These are phyloP conservation scores for Phyllosticta paracitricarpa DNA, from an alignment of 2,329 filamentous ascomycete species.

Conservation along the genomic window DNA sequence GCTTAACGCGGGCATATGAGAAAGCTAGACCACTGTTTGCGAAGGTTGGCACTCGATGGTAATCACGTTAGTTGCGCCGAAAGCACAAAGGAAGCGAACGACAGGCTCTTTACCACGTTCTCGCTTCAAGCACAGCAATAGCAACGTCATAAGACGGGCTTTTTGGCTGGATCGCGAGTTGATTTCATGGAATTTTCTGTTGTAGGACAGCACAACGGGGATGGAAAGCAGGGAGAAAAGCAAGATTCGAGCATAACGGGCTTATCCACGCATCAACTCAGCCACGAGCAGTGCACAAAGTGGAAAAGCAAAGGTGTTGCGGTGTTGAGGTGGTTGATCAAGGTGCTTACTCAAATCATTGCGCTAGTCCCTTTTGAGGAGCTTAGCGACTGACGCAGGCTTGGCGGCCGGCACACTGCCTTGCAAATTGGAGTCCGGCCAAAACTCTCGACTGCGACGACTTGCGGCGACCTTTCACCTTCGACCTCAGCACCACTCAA, in stretches of 20 bases:
- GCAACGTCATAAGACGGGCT: not conserved
- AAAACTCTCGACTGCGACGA: conserved; percentile 8
- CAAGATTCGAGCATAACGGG: not conserved
- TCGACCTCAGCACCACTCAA: conserved; percentile 3
- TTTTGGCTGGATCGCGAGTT: not conserved
- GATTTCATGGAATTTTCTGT: not conserved
- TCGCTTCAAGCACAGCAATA: not conserved
- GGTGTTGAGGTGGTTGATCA: not conserved
- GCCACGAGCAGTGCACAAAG: not conserved
- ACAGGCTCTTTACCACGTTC: not conserved
- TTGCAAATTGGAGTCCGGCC: conserved; percentile 5
- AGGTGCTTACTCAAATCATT: not conserved
- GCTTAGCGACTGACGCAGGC: conserved; percentile 5
- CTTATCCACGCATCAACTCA: not conserved
- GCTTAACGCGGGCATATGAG: not conserved
- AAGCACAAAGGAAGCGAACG: not conserved
- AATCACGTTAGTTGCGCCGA: not conserved
- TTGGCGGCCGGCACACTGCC: conserved; percentile 4
- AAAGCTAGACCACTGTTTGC: not conserved
- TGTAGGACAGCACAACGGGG: not conserved
- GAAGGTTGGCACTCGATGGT: not conserved
- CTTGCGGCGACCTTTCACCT: conserved; percentile 2
- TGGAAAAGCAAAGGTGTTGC: not conserved
- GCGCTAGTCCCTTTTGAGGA: not conserved
- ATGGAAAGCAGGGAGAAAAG: not conserved